Percentiles rank a stretch among this genome's conserved stretches.
These are phyloP conservation scores for Diutina ranongensis DNA, from an alignment of 1,139 yeast species.

Conservation along the genomic window DNA sequence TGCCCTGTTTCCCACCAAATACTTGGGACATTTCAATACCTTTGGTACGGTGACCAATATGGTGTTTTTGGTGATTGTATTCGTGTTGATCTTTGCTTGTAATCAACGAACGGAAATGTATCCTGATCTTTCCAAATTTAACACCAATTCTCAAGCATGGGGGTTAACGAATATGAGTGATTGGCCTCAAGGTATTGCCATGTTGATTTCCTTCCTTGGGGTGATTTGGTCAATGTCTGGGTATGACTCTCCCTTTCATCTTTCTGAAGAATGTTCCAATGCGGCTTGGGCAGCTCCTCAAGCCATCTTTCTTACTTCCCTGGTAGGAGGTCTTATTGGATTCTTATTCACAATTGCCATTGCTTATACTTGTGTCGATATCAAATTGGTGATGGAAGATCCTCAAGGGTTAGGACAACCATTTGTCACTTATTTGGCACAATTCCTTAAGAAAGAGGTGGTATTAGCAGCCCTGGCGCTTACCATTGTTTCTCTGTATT, in stretches of 20 bases:
- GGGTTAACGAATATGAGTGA: constrained; percentile 49
- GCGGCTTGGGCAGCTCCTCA: constrained; percentile 53
- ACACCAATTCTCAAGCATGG: constrained; percentile 44
- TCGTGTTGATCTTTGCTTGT: constrained; percentile 46
- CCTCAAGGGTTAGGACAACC: constrained; percentile 48
- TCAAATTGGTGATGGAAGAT: constrained; percentile 38
- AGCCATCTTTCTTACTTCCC: constrained; percentile 56
- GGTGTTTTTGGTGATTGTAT: constrained; percentile 41
- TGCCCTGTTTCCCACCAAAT: constrained; percentile 41
- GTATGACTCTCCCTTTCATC: constrained; percentile 64
- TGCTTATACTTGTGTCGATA: constrained; percentile 50
- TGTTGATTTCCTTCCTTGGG: constrained; percentile 51
- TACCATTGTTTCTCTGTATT: constrained; percentile 47
- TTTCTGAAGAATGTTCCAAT: constrained; percentile 61
- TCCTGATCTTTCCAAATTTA: constrained; percentile 33
- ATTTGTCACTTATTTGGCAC: constrained; percentile 45
- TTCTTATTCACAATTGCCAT: constrained; percentile 54
- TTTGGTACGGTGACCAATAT: constrained; percentile 41
- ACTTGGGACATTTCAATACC: constrained; percentile 45
- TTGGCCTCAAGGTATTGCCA: constrained; percentile 54
- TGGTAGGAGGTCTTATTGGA: constrained; percentile 50
- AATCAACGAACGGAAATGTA: constrained; percentile 24
- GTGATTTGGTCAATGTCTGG: constrained; percentile 74
- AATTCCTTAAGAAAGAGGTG: constrained; percentile 32
- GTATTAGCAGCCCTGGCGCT: constrained; percentile 48